These are phyloP conservation scores for Fusarium compactum DNA, from an alignment of 2,329 filamentous ascomycete genomes.

Conservation along the genomic window DNA sequence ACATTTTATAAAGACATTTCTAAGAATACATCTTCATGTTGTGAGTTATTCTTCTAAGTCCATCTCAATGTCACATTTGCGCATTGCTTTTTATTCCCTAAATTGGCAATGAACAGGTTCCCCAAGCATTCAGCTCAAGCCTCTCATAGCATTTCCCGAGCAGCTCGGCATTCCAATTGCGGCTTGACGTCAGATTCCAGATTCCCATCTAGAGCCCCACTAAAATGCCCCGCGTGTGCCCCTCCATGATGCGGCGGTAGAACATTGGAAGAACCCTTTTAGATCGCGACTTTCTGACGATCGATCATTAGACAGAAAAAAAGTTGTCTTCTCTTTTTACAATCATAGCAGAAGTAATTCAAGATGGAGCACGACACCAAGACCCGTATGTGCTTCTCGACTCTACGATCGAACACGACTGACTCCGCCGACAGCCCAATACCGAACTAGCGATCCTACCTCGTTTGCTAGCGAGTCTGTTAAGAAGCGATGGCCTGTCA, in stretches of 20 bases:
- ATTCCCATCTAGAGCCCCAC: slow-evolving; percentile 40
- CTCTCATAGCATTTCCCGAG: slow-evolving; percentile 23
- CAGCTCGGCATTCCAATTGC: slow-evolving; percentile 16
- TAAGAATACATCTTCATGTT: neutral
- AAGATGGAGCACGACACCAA: slow-evolving; percentile 81
- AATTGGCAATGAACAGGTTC: neutral
- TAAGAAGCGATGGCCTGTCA: slow-evolving; percentile 90
- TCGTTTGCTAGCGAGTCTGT: slow-evolving; percentile 92
- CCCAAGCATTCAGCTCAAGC: slow-evolving; percentile 1
- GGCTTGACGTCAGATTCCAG: slow-evolving; percentile 47
- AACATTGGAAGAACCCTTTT: slow-evolving; percentile 16
- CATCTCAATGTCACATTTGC: too few species aligned
- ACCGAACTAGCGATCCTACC: slow-evolving; percentile 81
- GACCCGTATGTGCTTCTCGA: slow-evolving; percentile 66
- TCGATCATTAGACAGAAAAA: slow-evolving; percentile 17
- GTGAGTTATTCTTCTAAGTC: neutral
- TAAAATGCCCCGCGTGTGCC: slow-evolving; percentile 47
- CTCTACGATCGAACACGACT: slow-evolving; percentile 13
- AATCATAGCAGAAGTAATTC: neutral
- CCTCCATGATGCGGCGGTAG: slow-evolving; percentile 39
- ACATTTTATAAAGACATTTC: neutral
- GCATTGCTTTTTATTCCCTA: neutral
- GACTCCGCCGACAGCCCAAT: slow-evolving; percentile 69
- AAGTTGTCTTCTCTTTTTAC: neutral
- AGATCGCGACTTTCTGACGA: slow-evolving; percentile 25